These are phyloP conservation scores for Olyra latifolia DNA, from an alignment of 176 grass and related monocot species.

Conservation along the genomic window DNA sequence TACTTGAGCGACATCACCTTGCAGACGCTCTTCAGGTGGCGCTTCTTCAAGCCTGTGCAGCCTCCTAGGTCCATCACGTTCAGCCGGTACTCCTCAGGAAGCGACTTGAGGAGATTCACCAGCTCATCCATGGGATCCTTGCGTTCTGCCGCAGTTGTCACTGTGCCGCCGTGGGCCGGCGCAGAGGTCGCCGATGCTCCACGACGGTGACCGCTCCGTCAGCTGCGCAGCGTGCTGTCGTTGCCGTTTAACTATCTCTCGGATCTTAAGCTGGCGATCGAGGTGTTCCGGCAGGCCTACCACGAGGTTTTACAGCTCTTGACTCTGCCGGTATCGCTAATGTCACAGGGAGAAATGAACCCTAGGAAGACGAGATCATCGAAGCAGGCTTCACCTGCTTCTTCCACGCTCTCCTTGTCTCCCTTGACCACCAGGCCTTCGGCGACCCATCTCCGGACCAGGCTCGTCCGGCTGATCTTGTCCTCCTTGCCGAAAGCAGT, in stretches of 20 bases:
- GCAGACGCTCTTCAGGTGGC: background rate
- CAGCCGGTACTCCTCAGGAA: background rate
- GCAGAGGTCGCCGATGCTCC: background rate
- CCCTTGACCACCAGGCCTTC: background rate
- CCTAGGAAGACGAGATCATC: background rate
- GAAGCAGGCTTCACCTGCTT: background rate
- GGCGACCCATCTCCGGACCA: background rate
- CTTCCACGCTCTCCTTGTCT: background rate
- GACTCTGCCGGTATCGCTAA: background rate
- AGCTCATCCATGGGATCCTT: background rate
- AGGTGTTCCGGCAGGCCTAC: background rate
- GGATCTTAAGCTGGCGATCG: fast-evolving
- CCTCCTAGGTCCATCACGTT: background rate
- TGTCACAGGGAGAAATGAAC: background rate
- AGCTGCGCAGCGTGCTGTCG: too few relatives aligned
- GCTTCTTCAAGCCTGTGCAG: background rate
- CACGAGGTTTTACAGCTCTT: background rate
- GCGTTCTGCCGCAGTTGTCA: background rate
- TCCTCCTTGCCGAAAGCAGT: too few relatives aligned
- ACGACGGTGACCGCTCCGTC: too few relatives aligned
- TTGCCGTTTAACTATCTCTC: background rate
- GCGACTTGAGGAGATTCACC: background rate
- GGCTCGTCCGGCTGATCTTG: too few relatives aligned
- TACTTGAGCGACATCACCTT: background rate
- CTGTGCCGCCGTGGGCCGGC: too few relatives aligned